phyloP scores from a whole-genome alignment of 2,329 filamentous ascomycete genomes.

The Arthrobotrys sphaeroides region DNA sequence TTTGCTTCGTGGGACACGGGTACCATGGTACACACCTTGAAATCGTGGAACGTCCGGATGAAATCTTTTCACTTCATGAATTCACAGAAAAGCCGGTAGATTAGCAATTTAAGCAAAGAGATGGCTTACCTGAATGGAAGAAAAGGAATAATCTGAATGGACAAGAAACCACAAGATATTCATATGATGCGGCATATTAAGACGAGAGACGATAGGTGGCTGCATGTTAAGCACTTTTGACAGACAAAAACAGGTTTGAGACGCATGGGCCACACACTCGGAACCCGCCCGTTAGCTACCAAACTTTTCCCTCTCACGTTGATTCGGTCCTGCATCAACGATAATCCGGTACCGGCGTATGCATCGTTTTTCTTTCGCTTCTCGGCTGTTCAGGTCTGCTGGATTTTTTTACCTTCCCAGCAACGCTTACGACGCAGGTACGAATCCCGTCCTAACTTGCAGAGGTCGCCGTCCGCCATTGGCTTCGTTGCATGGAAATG shows the following conservation, averaged over 20 bases:
- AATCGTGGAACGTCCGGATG: too few relatives aligned
- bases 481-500: constrained; percentile 3
- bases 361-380: constrained; percentile 14
- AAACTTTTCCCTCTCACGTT: constrained; percentile 13
- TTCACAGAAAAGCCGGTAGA: too few relatives aligned
- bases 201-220: constrained; percentile 31
- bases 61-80: too few relatives aligned
- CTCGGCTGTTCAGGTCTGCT: background rate
- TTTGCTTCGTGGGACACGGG: background rate
- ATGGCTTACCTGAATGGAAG: background rate
- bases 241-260: constrained; percentile 23
- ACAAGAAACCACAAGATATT: background rate
- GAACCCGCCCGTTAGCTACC: constrained; percentile 20
- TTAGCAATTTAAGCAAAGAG: constrained; percentile 3
- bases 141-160: background rate
- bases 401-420: background rate
- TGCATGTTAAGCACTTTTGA: constrained; percentile 40
- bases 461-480: constrained; percentile 5
- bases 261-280: constrained; percentile 4
- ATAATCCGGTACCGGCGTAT: constrained; percentile 38
- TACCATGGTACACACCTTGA: too few relatives aligned
- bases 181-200: constrained; percentile 41
- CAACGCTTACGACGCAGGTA: background rate
- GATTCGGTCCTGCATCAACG: constrained; percentile 12
- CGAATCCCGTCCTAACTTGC: background rate